Evolutionary conservation across 371 early-diverging fungal species (phyloP).

Genomic region (Syncephalis fuscata): DNA sequence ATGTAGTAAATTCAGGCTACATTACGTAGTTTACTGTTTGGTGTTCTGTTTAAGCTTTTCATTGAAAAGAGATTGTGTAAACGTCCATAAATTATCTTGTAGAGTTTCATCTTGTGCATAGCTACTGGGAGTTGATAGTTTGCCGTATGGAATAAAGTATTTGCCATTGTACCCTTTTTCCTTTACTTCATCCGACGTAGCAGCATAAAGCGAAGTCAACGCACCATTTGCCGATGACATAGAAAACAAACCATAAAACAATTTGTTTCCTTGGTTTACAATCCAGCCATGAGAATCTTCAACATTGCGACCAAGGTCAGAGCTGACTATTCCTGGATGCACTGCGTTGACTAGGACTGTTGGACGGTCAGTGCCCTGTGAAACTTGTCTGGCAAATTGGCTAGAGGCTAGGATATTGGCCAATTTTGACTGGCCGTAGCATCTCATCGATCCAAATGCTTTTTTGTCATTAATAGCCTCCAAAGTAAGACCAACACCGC

Average conservation of each 20-base stretch:
- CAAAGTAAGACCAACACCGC: too few relatives aligned
- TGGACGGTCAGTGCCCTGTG: too few relatives aligned
- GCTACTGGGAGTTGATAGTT: slow-evolving; percentile 4
- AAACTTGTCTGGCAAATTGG: too few relatives aligned
- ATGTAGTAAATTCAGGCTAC: too few relatives aligned
- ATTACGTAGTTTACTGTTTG: too few relatives aligned
- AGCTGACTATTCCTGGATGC: neutral
- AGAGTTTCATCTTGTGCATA: slow-evolving; percentile 9
- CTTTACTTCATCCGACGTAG: slow-evolving; percentile 17
- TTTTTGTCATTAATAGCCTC: too few relatives aligned
- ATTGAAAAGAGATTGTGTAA: slow-evolving; percentile 13
- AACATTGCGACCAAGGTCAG: neutral
- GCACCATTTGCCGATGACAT: slow-evolving; percentile 15
- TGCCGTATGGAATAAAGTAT: slow-evolving; percentile 23
- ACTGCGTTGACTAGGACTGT: neutral
- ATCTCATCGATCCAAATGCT: too few relatives aligned
- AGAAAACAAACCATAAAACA: slow-evolving; percentile 1
- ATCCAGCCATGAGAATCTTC: neutral
- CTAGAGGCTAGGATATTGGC: too few relatives aligned
- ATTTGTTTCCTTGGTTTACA: neutral
- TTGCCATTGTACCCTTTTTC: slow-evolving; percentile 23
- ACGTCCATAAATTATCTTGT: slow-evolving; percentile 20
- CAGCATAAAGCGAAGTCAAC: slow-evolving; percentile 17
- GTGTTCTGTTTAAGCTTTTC: slow-evolving; percentile 11
- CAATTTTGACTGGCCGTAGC: too few relatives aligned